These are phyloP conservation scores for Candida anglica DNA, from an alignment of 805 yeast species.

Conservation along the genomic window DNA sequence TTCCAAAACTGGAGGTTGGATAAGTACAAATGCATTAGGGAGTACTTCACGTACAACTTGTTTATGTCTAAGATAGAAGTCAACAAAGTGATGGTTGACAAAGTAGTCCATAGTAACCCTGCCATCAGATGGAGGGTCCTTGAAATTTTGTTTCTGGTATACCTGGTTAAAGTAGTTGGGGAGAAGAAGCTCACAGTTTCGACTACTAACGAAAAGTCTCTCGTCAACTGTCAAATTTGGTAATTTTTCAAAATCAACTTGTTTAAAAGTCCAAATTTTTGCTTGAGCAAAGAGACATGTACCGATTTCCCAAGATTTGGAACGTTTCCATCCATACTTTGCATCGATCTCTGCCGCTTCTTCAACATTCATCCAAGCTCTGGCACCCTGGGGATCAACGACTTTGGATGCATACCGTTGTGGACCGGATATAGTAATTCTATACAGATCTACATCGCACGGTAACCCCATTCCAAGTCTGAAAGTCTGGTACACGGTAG, in stretches of 20 bases:
- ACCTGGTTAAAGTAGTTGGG: conserved; percentile 32
- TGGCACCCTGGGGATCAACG: conserved; percentile 63
- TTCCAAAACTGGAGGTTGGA: conserved; percentile 82
- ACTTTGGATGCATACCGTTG: conserved; percentile 51
- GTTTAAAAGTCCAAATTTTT: conserved; percentile 65
- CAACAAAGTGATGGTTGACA: conserved; percentile 60
- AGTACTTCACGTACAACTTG: conserved; percentile 40
- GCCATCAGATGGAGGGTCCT: conserved; percentile 10
- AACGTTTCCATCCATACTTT: conserved; percentile 70
- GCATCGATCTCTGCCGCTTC: conserved; percentile 45
- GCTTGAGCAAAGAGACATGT: conserved; percentile 78
- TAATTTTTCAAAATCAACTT: conserved; percentile 16
- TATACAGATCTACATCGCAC: conserved; percentile 64
- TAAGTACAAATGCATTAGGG: conserved; percentile 50
- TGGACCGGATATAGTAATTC: conserved; percentile 75
- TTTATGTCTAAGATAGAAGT: conserved; percentile 53
- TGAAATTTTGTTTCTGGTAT: conserved; percentile 28
- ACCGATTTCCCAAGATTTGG: conserved; percentile 63
- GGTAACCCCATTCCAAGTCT: conserved; percentile 75
- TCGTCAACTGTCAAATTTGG: conserved; percentile 23
- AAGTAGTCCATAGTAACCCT: conserved; percentile 55
- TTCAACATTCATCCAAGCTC: conserved; percentile 62
- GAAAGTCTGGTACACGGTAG: conserved; percentile 74
- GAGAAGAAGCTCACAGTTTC: conserved; percentile 19
- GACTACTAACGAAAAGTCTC: conserved; percentile 14